Evolutionary conservation across 1,139 yeast genomes (phyloP), one percentile per base, ranked within the genome.

Genomic region (Suhomyces kunorum): DNA sequence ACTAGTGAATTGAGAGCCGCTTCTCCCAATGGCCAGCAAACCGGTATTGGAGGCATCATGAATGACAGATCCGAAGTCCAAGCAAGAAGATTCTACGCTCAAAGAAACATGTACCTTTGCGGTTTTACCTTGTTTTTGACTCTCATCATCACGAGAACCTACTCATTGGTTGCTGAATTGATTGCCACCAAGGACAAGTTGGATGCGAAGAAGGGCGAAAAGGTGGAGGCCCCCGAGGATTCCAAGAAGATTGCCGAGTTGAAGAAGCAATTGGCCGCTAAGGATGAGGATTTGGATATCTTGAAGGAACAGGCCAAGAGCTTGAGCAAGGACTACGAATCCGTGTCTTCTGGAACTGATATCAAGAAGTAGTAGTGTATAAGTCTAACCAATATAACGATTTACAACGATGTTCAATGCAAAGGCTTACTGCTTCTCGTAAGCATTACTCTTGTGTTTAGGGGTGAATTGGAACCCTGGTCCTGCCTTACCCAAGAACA

Each of bases 91-190:
- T 94, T 94, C 65, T 89, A 90, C 58, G 88, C 97, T 15, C 98
- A 94, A 70, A 81, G 99, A 68, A 94, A 94, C 71, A 83, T 90
- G 86, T 94, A 94, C 58, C 76, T 94, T 45, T 88, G 97, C 55
- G 99, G 99, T 1, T 89, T 90, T 66, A 89, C 98, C 3, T 75
- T 94, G 62, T 94, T 94, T 63, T 72, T 92, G 58, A 87, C 96
- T 1, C 74, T 89, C 56, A 84, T 89, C 44, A 80, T 90, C 53
- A 82, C 84, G 55, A 79, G 97, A 66, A 89, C 96, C n/a, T 88
- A 86, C 60, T 71, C 80, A 4, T 73, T 90, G 58, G 96, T 88
- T 24, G 81, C 81, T 39, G 95, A 87, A 55, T 74, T 88, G 63
- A 67, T 88, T 48, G 61, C 64, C 30, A 71, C 80, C 33, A 78